Evolutionary conservation across 768 basidiomycete species (phyloP), one percentile per base, ranked within the genome.

Genomic region (Cyclocybe cylindracea): DNA sequence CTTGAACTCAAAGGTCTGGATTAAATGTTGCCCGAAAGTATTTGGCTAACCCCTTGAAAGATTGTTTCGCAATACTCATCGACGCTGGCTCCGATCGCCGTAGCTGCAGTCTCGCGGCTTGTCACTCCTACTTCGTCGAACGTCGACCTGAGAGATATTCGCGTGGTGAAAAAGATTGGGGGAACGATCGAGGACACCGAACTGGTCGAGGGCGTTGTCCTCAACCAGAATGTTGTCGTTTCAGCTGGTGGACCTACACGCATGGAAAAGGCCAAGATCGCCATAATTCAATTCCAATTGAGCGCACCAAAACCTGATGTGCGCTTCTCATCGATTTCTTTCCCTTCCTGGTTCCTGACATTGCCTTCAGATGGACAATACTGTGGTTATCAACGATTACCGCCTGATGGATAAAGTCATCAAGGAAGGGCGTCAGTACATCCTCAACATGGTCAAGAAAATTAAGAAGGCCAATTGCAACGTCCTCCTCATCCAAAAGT

Each of bases 391-490:
- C 61, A 98, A 96, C 57, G 96, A 99, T 72, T 99, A 99, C 74
- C 88, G 97, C 13, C 97, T 98, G 69, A 98, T 99, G 96, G 97
- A 98, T 80, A 97, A 98, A 70, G 94, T 98, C 53, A 88, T 99
- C 73, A 98, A 99, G 72, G 97, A 99, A 71, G 96, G 96, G 51
- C 89, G 97, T 41, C 92, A 95, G 70, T 98, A 99, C 70, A 82
- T 99, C 51, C 85, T 99, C 63, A 98, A 94, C 68, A 84, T 98
- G 48, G 96, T 93, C 85, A 98, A 98, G 74, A 95, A 94, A 73
- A 98, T 99, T 73, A 99, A 98, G 71, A 98, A 97, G 74, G 87
- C 94, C n/a, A 95, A 95, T 60, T 98, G 97, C 81, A 99, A 98
- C 63, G 97, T 98, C 45, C 86, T 99, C 44, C 83, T 99, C 41